Percentiles rank a stretch among this genome's conserved stretches.
These are phyloP conservation scores for Micromonas commoda DNA, from an alignment of 139 green algal genomes.

Conservation along the genomic window DNA sequence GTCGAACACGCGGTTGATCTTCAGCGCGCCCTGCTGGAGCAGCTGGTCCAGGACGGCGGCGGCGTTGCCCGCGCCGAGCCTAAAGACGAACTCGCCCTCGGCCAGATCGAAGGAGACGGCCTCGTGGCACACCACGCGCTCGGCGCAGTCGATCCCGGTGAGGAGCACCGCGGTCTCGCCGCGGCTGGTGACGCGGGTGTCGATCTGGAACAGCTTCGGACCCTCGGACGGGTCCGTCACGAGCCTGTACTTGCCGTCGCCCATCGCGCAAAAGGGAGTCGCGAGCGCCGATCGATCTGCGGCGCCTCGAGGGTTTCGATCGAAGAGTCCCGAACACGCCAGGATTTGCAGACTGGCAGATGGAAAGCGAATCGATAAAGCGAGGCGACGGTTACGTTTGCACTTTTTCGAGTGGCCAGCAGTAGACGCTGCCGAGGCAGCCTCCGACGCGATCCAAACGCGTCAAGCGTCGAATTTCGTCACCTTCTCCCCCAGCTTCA, in stretches of 20 bases:
- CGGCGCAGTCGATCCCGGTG: neutral
- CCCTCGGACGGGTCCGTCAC: neutral
- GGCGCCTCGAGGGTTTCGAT: neutral
- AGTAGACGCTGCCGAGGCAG: too few species aligned
- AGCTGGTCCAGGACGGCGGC: neutral
- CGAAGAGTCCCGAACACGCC: neutral
- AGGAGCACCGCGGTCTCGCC: neutral
- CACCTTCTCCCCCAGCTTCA: neutral
- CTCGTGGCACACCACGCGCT: neutral
- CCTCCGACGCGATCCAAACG: too few species aligned
- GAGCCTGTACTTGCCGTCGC: slow-evolving; percentile 1
- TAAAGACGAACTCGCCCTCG: neutral
- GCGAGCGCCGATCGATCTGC: neutral
- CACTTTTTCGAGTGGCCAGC: too few species aligned
- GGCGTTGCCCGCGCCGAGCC: neutral
- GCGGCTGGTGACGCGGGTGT: neutral
- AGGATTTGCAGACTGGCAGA: too few species aligned
- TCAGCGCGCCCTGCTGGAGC: neutral
- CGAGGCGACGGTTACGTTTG: too few species aligned
- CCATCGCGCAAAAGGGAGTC: neutral
- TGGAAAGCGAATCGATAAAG: too few species aligned
- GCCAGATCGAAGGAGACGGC: neutral
- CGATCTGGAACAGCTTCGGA: neutral
- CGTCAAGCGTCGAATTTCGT: neutral
- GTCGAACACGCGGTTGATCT: neutral